Evolutionary conservation across 176 grass and related monocot species (phyloP).

Genomic region (Elaeis guineensis): DNA sequence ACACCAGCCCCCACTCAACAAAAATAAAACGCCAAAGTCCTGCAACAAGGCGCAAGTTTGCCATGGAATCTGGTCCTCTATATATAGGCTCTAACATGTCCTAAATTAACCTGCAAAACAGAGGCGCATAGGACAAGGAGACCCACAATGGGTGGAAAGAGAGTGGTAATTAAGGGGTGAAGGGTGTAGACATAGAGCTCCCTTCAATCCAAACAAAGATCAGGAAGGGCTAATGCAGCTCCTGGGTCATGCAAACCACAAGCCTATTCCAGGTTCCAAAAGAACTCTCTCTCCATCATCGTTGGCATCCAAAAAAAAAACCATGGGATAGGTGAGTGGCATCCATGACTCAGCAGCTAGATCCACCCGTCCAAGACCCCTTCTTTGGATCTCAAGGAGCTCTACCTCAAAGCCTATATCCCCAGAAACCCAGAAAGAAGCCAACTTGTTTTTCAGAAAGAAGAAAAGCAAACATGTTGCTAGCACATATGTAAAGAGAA

Average conservation of each 20-base stretch:
- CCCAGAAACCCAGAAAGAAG: background rate
- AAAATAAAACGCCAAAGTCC: too few relatives aligned
- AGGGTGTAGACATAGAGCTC: conserved; percentile 61
- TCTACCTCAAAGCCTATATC: conserved; percentile 22
- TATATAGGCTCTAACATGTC: background rate
- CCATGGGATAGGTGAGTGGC: conserved; percentile 56
- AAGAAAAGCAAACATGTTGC: background rate
- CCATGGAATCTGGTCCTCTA: background rate
- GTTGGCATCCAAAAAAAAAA: background rate
- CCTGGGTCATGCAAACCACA: conserved; percentile 79
- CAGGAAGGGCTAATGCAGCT: conserved; percentile 44
- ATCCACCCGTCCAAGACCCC: conserved; percentile 33
- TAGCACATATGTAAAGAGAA: too few relatives aligned
- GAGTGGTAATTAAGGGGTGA: background rate
- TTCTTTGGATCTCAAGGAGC: conserved; percentile 56
- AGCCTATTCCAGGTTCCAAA: conserved; percentile 35
- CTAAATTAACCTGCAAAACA: background rate
- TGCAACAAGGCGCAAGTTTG: background rate
- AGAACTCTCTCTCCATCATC: background rate
- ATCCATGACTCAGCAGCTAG: conserved; percentile 85
- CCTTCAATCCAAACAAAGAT: conserved; percentile 95
- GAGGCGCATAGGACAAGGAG: background rate
- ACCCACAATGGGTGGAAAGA: too few relatives aligned
- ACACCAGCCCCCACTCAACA: too few relatives aligned
- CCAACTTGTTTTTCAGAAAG: background rate